Evolutionary conservation across 129 eudicot species (phyloP), one percentile per base, ranked within the genome.

Genomic region (Heracleum sosnowskyi): DNA sequence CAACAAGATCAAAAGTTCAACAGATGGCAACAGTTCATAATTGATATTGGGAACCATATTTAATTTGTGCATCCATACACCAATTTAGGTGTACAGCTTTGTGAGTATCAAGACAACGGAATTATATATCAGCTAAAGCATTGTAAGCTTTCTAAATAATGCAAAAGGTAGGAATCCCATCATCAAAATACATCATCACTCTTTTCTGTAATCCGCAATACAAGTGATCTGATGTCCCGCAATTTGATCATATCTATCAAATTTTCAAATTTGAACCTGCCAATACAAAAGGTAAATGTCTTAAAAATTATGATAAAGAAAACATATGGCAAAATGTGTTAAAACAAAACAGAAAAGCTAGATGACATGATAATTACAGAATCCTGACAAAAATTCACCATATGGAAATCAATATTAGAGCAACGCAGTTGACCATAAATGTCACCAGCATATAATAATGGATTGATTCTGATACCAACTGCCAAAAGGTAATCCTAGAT

Each of bases 81-180:
- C 72, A 66, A 66, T 60, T 60, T 60, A 16, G 68, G 26, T 66
- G 72, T 31, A 66, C 72, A 28, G 39, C 40, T 66, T 33, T 62
- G 29, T 11, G 9, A 66, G 72, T 66, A 66, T 66, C 72, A 66
- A 13, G 39, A 29, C 72, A 66, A 31, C 37, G 15, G 37, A 64
- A 64, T 28, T 66, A 66, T 33, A 66, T 33, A 66, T 66, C 72
- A 33, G 39, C 36, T 66, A 66, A 15, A 31, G 22, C 72, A 39
- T 33, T 15, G 39, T 31, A 15, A 66, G 22, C 72, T 31, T 66
- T 66, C 36, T 66, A 66, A 13, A 66, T 66, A 33, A 66, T 15
- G 72, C 72, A 66, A 33, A 16, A 31, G 70, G 36, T 66, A 1
- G 72, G 72, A 66, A 66, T 66, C 31, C 39, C 39, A 33, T 66